Evolutionary conservation across 139 green algal species (phyloP).

Genomic region (Chlorella sp.): DNA sequence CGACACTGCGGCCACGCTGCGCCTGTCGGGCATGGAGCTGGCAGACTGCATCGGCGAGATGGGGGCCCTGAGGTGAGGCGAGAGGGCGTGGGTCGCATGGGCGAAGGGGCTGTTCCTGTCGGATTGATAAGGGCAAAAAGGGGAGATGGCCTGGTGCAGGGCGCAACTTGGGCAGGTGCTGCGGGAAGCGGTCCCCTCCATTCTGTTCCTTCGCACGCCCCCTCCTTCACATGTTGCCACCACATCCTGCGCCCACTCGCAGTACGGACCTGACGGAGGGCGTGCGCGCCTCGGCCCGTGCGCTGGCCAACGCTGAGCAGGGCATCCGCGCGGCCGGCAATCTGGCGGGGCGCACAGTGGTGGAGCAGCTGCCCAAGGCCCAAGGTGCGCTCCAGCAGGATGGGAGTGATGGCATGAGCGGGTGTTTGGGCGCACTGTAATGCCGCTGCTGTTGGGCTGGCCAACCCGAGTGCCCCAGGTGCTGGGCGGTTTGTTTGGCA

Average conservation of each 20-base stretch:
- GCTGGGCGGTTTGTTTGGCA: too few species aligned
- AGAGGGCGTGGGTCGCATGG: too few species aligned
- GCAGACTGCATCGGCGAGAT: constrained; percentile 56
- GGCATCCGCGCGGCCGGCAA: constrained; percentile 22
- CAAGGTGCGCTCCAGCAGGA: constrained; percentile 3
- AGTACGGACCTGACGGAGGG: constrained; percentile 48
- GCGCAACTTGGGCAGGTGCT: too few species aligned
- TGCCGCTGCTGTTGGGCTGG: too few species aligned
- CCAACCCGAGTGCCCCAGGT: too few species aligned
- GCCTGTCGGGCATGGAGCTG: constrained; percentile 56
- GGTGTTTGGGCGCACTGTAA: too few species aligned
- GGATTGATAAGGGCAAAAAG: too few species aligned
- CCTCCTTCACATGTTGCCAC: background rate
- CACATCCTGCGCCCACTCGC: background rate
- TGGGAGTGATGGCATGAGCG: too few species aligned
- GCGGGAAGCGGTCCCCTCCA: too few species aligned
- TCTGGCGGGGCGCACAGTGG: constrained; percentile 7
- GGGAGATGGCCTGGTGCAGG: too few species aligned
- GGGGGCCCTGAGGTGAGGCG: constrained; percentile 33
- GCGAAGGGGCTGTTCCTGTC: too few species aligned
- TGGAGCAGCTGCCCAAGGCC: constrained; percentile 11
- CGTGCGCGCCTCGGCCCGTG: constrained; percentile 45
- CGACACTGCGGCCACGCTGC: constrained; percentile 51
- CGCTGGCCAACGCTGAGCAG: constrained; percentile 31
- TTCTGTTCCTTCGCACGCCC: background rate